A percentile compares a stretch with the other conserved stretches of the same genome.
phyloP scores from a whole-genome alignment of 192 early-diverging fungal species.

The Entomortierella chlamydospora region DNA sequence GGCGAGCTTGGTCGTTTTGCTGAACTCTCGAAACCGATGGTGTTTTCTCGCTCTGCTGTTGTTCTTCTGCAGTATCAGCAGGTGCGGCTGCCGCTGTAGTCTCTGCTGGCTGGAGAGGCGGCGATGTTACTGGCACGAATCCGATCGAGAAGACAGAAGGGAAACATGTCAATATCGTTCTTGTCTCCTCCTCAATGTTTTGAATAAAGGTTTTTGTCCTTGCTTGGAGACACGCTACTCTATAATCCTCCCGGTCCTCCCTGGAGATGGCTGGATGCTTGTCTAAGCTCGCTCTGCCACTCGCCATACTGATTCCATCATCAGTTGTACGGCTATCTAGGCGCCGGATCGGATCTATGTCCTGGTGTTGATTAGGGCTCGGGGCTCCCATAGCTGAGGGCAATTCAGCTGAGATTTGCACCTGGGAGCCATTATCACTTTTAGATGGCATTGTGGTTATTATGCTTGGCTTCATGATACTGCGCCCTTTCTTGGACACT shows the following conservation, averaged over 20 bases:
- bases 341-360: slow-evolving; percentile 3
- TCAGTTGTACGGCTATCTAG: slow-evolving; percentile 18
- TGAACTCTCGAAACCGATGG: not conserved
- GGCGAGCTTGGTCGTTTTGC: slow-evolving; percentile 15
- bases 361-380: not conserved
- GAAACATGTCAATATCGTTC: slow-evolving; percentile 30
- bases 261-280: slow-evolving; percentile 3
- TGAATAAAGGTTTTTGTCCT: slow-evolving; percentile 34
- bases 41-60: not conserved
- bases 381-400: not conserved
- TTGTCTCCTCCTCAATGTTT: slow-evolving; percentile 47
- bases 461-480: slow-evolving; percentile 39
- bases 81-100: not conserved
- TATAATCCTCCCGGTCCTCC: slow-evolving; percentile 13
- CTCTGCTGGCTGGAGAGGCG: not conserved
- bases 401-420: not conserved
- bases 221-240: slow-evolving; percentile 27
- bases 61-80: not conserved
- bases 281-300: not conserved
- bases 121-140: not conserved
- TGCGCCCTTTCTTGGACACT: slow-evolving; percentile 20
- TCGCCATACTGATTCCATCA: slow-evolving; percentile 5
- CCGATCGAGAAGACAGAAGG: slow-evolving; percentile 39
- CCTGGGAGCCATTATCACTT: slow-evolving; percentile 1
- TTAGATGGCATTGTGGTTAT: slow-evolving; percentile 26